Base-by-base conservation (phyloP, 1,139 yeast species). In the Magnusiomyces suaveolens region DNA sequence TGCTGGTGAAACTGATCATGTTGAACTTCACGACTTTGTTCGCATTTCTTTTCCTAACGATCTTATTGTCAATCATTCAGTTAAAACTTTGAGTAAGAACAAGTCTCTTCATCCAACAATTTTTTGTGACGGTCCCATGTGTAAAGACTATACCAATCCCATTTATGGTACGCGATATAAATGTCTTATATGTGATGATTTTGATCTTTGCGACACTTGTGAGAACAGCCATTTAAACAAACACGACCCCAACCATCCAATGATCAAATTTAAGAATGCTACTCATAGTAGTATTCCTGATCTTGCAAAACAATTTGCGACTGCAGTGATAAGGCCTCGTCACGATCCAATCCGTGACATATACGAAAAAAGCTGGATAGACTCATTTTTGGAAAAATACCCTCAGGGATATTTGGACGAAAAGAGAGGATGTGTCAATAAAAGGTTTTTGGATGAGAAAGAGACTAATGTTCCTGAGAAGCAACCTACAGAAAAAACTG, bases 181-280 rank as follows among this genome's bases (percentile, higher is more conserved):
- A 57, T 80, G 85, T 63, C 67, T 74, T 52, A 71, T 74, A 21
- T 80, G 85, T 61, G 58, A 63, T 1, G 76, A 80, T 60, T 75
- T 67, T 61, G 84, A 80, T 60, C 69, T 80, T 55, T 80, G 85
- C 64, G 72, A 69, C 33, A 58, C 61, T 12, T 81, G 84, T 62
- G 76, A 75, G 58, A 60, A 63, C 16, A 47, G 56, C 44, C 65
- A 66, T 10, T 51, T 29, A 23, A 54, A 55, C 20, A 53, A 51
- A 25, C 70, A 67, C 49, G 60, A 60, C 46, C 50, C 50, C 20
- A 29, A 56, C 20, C 70, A 66, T 49, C 63, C 65, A 14, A 52
- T 66, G 57, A 52, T 64, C 47, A 65, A 60, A 57, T 14, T 24
- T 63, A 41, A 56, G 43, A 8, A 10, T n/a, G 18, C 4, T n/a